Evolutionary conservation across 371 early-diverging fungal genomes (phyloP), one percentile per base, ranked within the genome.

Genomic region (Saksenaea vasiformis): DNA sequence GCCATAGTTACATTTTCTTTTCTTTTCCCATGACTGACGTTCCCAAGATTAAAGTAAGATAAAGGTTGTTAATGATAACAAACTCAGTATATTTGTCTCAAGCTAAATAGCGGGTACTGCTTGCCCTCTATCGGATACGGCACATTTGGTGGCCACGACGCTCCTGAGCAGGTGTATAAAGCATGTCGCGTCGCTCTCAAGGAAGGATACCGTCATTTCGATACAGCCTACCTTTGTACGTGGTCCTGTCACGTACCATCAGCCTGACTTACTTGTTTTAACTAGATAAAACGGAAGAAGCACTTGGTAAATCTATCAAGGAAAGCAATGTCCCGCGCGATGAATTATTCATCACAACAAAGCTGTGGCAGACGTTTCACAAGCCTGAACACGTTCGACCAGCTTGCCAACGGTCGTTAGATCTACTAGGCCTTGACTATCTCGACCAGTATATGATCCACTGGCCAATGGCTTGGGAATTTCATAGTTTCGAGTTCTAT

Each of bases 401-500:
- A 44, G 86, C 73, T 5, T 67, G 78, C 53, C 76, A 79, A 37
- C 68, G 72, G 5, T 91, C 94, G 10, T 79, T 98, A 34, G 65
- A 79, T 31, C 84, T 91, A 55, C 79, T 98, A 14, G 82, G 85
- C 43, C 65, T 90, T 27, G 90, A 93, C 31, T 96, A 97, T 69
- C 67, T 98, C 28, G 98, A 98, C 71, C 66, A 96, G 51, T 95
- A 95, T 70, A 76, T 98, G 70, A 90, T 98, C 66, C 77, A 82
- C 38, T 75, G 71, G 75, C 71, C 80, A 5, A 58, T 78, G 26
- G 69, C 74, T 17, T 75, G 73, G 74, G 51, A 73, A 17, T 79
- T 79, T 60, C 34, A 14, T 5, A 72, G 76, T 11, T 81, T 70
- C 28, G 75, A 74, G 13, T 62, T 19, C 35, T 53, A 63, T n/a